These are phyloP conservation scores for Xylaria sp. DNA, from an alignment of 2,329 filamentous ascomycete genomes.

Conservation along the genomic window DNA sequence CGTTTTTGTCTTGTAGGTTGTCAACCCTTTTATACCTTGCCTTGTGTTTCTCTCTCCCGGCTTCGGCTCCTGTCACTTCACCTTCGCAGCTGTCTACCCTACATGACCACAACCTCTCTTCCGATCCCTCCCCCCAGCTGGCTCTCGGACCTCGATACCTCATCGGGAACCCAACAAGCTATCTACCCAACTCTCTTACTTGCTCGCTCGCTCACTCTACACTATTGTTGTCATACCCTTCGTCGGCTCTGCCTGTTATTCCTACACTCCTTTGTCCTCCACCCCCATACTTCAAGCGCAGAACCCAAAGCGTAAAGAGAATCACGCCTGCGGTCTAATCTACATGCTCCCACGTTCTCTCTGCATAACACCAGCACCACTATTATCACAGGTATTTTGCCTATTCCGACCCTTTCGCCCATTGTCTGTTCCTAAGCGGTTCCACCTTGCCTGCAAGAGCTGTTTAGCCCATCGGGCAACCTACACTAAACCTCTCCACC, in stretches of 20 bases:
- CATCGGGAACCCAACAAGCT: slow-evolving; percentile 2
- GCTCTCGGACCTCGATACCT: slow-evolving; percentile 14
- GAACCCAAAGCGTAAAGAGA: slow-evolving; percentile 20
- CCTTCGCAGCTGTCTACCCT: slow-evolving; percentile 7
- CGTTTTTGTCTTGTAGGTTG: slow-evolving; percentile 21
- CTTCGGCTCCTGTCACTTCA: slow-evolving; percentile 16
- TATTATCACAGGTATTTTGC: slow-evolving; percentile 31
- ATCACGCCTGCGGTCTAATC: slow-evolving; percentile 1
- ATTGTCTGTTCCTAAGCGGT: slow-evolving; percentile 30
- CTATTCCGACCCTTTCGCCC: slow-evolving; percentile 38
- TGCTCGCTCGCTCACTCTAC: not conserved
- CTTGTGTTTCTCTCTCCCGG: slow-evolving; percentile 16
- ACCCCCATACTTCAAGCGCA: slow-evolving; percentile 13
- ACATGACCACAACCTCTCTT: slow-evolving; percentile 17
- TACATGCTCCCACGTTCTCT: slow-evolving; percentile 29
- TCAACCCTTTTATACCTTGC: not conserved
- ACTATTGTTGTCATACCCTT: slow-evolving; percentile 3
- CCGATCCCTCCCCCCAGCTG: not conserved
- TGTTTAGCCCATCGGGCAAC: slow-evolving; percentile 42
- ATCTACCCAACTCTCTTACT: not conserved
- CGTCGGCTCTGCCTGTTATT: not conserved
- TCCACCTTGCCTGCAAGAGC: slow-evolving; percentile 38
- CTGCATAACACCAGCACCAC: slow-evolving; percentile 39
- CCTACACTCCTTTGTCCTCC: slow-evolving; percentile 25
- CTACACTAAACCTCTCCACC: slow-evolving; percentile 28